phyloP scores from a whole-genome alignment of 768 basidiomycete genomes.

The Leccinum variicolor region DNA sequence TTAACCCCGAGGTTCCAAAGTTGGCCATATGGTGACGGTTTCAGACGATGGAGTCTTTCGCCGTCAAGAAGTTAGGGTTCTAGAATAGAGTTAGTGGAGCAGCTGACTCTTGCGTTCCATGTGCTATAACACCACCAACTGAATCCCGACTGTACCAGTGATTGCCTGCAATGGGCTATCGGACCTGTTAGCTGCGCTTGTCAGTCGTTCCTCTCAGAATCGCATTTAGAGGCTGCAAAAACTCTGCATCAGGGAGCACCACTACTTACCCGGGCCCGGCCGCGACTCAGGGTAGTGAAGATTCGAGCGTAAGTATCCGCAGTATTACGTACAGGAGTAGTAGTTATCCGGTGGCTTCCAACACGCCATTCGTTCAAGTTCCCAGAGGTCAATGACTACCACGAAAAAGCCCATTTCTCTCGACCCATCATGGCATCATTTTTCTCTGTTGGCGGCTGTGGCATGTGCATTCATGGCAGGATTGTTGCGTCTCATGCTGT shows the following conservation, averaged over 20 bases:
- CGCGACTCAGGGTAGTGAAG: not conserved
- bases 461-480: constrained; percentile 43
- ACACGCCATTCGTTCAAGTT: not conserved
- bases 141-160: no score
- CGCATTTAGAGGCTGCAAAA: no score
- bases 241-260: no score
- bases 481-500: constrained; percentile 38
- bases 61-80: no score
- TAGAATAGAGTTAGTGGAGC: no score
- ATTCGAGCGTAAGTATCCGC: not conserved
- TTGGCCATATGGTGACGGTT: no score
- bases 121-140: no score
- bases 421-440: constrained; percentile 52
- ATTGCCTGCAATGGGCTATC: not conserved
- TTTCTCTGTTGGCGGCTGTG: constrained; percentile 38
- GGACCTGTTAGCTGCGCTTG: no score
- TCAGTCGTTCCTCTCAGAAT: no score
- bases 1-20: no score
- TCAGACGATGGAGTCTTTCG: not conserved
- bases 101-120: no score
- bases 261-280: no score
- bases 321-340: not conserved
- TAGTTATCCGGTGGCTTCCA: not conserved
- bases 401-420: constrained; percentile 30
- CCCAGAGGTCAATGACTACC: constrained; percentile 18